These are phyloP conservation scores for Pyrus communis DNA, from an alignment of 306 rosid species.

Conservation along the genomic window DNA sequence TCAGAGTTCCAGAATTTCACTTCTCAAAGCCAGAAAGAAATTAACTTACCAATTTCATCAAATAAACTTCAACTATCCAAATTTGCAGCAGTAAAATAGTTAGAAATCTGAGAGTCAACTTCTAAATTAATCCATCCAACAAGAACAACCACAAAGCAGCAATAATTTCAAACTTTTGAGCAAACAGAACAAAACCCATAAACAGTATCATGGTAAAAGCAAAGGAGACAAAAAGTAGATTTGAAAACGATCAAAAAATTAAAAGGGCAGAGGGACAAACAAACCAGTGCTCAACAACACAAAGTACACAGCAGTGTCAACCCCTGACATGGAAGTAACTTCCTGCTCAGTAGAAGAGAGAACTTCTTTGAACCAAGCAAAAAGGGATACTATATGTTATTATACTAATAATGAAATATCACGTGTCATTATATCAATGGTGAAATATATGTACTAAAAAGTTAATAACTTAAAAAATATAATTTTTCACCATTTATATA, in stretches of 20 bases:
- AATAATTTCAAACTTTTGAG: neutral
- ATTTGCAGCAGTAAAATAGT: neutral
- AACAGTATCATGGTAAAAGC: neutral
- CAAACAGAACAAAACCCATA: constrained; percentile 2
- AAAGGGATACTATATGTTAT: constrained; percentile 12
- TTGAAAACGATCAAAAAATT: no score
- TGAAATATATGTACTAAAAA: no score
- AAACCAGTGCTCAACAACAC: constrained; percentile 77
- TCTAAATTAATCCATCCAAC: neutral
- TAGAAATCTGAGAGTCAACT: neutral
- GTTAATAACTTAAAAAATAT: no score
- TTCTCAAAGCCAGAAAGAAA: neutral
- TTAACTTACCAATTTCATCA: neutral
- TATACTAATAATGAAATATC: no score
- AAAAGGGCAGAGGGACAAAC: neutral
- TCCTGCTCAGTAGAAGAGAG: constrained; percentile 56
- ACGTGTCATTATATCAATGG: no score
- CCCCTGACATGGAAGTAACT: constrained; percentile 60
- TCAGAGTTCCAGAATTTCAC: neutral
- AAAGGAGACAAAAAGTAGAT: no score
- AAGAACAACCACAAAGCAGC: neutral
- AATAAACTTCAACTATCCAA: neutral
- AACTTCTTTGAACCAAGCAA: constrained; percentile 74
- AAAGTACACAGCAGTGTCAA: constrained; percentile 86
- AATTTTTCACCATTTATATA: no score